phyloP scores from a whole-genome alignment of 2,329 filamentous ascomycete species.

The Calycina marina region DNA sequence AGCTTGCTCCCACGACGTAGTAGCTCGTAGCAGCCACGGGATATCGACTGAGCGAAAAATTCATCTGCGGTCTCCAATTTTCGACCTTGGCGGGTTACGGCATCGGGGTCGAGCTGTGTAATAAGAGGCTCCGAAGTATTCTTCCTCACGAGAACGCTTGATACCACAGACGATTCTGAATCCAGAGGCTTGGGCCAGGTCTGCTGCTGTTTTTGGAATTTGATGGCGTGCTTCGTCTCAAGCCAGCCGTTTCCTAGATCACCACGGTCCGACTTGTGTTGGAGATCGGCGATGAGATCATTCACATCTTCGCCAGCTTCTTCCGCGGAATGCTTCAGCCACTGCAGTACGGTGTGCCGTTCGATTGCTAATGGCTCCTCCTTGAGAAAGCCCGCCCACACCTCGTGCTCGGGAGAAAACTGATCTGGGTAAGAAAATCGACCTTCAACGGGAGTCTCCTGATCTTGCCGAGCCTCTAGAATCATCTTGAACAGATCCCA shows the following conservation, averaged over 20 bases:
- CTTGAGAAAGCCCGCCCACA: constrained; percentile 62
- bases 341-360: constrained; percentile 66
- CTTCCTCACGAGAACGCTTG: constrained; percentile 39
- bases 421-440: constrained; percentile 25
- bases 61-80: constrained; percentile 70
- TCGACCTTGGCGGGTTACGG: constrained; percentile 62
- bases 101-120: constrained; percentile 86
- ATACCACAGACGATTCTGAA: constrained; percentile 41
- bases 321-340: constrained; percentile 68
- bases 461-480: constrained; percentile 43
- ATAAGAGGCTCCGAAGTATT: constrained; percentile 51
- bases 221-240: constrained; percentile 80
- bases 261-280: constrained; percentile 61
- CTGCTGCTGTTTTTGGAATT: constrained; percentile 71
- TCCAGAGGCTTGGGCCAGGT: constrained; percentile 52
- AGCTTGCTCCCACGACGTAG: constrained; percentile 69
- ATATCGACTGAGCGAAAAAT: constrained; percentile 79
- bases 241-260: constrained; percentile 85
- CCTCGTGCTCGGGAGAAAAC: constrained; percentile 43
- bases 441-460: constrained; percentile 5
- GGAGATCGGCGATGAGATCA: constrained; percentile 59
- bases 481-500: constrained; percentile 64
- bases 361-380: constrained; percentile 62
- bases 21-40: constrained; percentile 90
- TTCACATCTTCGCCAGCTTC: constrained; percentile 56